Percentiles rank a stretch among this genome's conserved stretches.
Evolutionary conservation across 371 early-diverging fungal species (phyloP).

Genomic region (Mortierella sp.): DNA sequence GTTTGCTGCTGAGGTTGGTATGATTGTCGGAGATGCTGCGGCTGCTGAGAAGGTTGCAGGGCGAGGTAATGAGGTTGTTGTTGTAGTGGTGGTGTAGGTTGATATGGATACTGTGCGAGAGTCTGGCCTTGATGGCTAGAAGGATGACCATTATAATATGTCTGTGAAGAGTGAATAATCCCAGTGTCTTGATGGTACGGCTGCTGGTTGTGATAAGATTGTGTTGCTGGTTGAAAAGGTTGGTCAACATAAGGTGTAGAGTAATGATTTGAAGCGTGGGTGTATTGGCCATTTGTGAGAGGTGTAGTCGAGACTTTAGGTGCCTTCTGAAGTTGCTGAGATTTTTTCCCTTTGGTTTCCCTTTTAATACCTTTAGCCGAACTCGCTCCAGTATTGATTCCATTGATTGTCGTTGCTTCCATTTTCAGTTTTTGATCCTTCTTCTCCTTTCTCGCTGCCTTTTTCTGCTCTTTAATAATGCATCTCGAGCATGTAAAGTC

Average conservation of each 20-base stretch:
- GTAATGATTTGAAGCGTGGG: conserved; percentile 8
- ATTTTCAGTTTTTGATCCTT: conserved; percentile 33
- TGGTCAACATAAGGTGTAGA: conserved; percentile 15
- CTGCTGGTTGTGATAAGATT: conserved; percentile 7
- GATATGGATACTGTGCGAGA: conserved; percentile 12
- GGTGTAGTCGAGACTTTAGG: neutral
- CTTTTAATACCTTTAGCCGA: conserved; percentile 3
- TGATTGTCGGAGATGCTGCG: conserved; percentile 20
- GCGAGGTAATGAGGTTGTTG: conserved; percentile 14
- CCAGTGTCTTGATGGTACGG: conserved; percentile 13
- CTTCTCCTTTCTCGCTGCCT: conserved; percentile 27
- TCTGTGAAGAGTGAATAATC: conserved; percentile 4
- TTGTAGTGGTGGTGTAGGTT: conserved; percentile 9
- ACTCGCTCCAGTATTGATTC: neutral
- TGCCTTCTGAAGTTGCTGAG: neutral
- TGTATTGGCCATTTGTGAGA: conserved; percentile 18
- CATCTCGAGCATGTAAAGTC: conserved; percentile 63
- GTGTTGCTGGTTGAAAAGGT: conserved; percentile 3
- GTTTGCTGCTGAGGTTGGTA: conserved; percentile 16
- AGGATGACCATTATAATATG: conserved; percentile 27
- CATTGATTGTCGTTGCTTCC: conserved; percentile 26
- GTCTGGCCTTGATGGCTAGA: neutral
- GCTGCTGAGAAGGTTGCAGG: conserved; percentile 27
- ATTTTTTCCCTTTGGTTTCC: conserved; percentile 9
- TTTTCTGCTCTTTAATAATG: conserved; percentile 37